These are phyloP conservation scores for Ilex asprella DNA, from an alignment of 257 asterid species.

Conservation along the genomic window DNA sequence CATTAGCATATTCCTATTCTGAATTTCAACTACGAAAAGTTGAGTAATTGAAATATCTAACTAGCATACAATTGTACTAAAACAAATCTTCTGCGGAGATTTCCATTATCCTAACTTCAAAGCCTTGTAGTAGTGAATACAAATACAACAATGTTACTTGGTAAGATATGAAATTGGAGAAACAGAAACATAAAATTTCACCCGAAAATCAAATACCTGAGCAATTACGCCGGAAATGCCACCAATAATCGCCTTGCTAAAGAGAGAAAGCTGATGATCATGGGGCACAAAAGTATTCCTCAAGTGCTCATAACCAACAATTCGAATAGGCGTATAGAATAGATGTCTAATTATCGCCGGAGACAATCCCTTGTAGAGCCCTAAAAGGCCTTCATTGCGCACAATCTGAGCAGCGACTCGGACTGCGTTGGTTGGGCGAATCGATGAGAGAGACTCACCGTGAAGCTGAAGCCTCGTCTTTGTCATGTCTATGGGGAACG, in stretches of 20 bases:
- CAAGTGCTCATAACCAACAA: constrained; percentile 70
- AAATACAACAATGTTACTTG: no score
- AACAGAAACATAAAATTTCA: no score
- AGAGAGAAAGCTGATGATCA: constrained; percentile 40
- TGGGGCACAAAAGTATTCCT: constrained; percentile 30
- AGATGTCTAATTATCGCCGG: constrained; percentile 69
- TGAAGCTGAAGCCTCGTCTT: constrained; percentile 83
- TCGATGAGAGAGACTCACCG: constrained; percentile 42
- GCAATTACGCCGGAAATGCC: constrained; percentile 84
- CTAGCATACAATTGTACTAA: no score
- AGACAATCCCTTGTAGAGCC: constrained; percentile 62
- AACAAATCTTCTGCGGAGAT: no score
- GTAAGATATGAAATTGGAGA: no score
- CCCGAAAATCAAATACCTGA: constrained; percentile 41
- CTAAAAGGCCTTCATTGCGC: constrained; percentile 50
- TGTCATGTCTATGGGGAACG: constrained; percentile 79
- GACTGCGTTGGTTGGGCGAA: constrained; percentile 34
- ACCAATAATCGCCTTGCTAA: constrained; percentile 51
- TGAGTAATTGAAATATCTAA: no score
- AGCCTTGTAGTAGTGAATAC: no score
- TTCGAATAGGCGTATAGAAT: constrained; percentile 75
- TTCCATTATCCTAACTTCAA: no score
- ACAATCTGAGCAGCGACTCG: constrained; percentile 38
- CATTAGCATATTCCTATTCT: no score
- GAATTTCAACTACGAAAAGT: no score